phyloP scores from a whole-genome alignment of 768 basidiomycete species.

The Auriscalpium orientale region DNA sequence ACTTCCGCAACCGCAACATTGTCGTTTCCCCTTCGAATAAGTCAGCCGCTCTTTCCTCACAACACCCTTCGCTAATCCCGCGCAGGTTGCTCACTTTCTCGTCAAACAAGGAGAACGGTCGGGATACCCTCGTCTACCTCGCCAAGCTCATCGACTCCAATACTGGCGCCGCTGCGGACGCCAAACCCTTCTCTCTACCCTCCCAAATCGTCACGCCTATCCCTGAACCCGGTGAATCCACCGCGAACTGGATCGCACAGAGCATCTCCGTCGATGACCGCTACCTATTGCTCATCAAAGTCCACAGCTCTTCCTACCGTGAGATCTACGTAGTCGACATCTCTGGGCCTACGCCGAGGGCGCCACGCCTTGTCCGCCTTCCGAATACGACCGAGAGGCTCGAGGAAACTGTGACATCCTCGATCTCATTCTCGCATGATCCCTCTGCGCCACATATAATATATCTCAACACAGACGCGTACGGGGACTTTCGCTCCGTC shows the following conservation, averaged over 20 bases:
- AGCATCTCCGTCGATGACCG: constrained; percentile 33
- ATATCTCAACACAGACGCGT: constrained; percentile 31
- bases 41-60: constrained; percentile 14
- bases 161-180: constrained; percentile 23
- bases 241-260: constrained; percentile 22
- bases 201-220: constrained; percentile 28
- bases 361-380: constrained; percentile 25
- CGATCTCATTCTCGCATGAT: constrained; percentile 26
- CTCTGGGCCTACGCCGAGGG: constrained; percentile 18
- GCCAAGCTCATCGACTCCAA: constrained; percentile 25
- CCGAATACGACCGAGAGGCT: constrained; percentile 28
- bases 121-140: constrained; percentile 31
- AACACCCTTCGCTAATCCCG: not conserved
- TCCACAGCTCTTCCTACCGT: constrained; percentile 22
- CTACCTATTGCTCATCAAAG: constrained; percentile 27
- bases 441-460: constrained; percentile 21
- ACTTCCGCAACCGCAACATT: constrained; percentile 24
- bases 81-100: constrained; percentile 30
- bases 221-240: constrained; percentile 18
- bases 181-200: constrained; percentile 25
- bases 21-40: constrained; percentile 29
- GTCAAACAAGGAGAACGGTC: constrained; percentile 35
- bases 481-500: constrained; percentile 32
- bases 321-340: constrained; percentile 28
- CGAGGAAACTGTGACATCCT: constrained; percentile 17